Evolutionary conservation across 441 rosid genomes (phyloP).

Genomic region (Adansonia rubrostipa): DNA sequence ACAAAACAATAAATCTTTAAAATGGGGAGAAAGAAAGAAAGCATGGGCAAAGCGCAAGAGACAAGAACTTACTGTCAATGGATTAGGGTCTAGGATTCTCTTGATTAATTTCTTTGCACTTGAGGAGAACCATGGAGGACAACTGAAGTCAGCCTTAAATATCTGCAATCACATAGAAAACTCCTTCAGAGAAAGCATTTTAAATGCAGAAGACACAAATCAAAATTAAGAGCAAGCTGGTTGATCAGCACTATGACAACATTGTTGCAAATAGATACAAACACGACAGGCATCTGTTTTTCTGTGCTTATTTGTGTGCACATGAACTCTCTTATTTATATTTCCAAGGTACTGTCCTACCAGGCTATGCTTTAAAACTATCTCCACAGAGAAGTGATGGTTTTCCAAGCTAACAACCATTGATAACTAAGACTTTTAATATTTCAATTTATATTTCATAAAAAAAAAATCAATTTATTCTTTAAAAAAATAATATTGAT

Average conservation of each 20-base stretch:
- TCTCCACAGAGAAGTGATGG: background rate
- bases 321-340: background rate
- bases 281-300: background rate
- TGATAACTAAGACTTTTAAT: background rate
- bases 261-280: background rate
- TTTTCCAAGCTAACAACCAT: constrained; percentile 10
- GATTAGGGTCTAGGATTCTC: constrained; percentile 93
- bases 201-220: constrained; percentile 6
- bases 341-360: background rate
- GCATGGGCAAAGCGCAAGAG: constrained; percentile 1
- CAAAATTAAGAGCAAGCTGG: constrained; percentile 1
- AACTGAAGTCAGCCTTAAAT: constrained; percentile 88
- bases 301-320: background rate
- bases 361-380: background rate
- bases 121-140: constrained; percentile 98
- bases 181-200: constrained; percentile 1
- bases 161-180: constrained; percentile 53
- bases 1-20: constrained; percentile 8
- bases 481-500: constrained; percentile 5
- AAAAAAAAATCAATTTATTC: constrained; percentile 10
- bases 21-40: constrained; percentile 22
- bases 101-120: constrained; percentile 90
- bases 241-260: constrained; percentile 1
- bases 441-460: background rate
- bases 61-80: constrained; percentile 62